Evolutionary conservation across 331 rosid species (phyloP).

Genomic region (Malus hybrid): DNA sequence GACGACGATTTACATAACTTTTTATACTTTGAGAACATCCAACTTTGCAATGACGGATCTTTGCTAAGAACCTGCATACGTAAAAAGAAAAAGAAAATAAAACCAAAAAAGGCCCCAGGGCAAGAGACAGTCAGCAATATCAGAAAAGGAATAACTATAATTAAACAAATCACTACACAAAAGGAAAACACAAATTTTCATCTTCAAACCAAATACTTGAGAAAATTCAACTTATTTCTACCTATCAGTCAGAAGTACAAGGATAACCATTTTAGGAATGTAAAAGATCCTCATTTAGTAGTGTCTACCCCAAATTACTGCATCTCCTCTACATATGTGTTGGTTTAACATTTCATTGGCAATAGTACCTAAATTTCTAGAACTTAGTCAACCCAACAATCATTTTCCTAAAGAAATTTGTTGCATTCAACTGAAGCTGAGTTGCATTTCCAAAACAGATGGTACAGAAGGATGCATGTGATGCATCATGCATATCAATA

Average conservation of each 20-base stretch:
- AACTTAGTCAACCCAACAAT: background rate
- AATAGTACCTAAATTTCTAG: background rate
- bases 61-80: conserved; percentile 55
- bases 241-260: background rate
- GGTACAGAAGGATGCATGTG: background rate
- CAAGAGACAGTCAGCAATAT: conserved; percentile 8
- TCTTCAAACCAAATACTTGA: background rate
- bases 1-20: conserved; percentile 37
- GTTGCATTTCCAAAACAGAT: background rate
- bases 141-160: conserved; percentile 1
- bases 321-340: background rate
- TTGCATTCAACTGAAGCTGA: background rate
- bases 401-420: background rate
- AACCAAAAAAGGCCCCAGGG: background rate
- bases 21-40: conserved; percentile 57
- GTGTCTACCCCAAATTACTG: background rate
- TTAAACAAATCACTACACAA: conserved; percentile 5
- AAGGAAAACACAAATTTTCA: background rate
- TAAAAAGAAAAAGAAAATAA: background rate
- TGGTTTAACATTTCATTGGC: background rate
- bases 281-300: background rate
- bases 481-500: background rate
- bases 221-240: background rate
- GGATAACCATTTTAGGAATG: background rate
- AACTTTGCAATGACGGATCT: conserved; percentile 50